Evolutionary conservation across 2,329 filamentous ascomycete species (phyloP).

Genomic region (Aaosphaeria pasadenensis): DNA sequence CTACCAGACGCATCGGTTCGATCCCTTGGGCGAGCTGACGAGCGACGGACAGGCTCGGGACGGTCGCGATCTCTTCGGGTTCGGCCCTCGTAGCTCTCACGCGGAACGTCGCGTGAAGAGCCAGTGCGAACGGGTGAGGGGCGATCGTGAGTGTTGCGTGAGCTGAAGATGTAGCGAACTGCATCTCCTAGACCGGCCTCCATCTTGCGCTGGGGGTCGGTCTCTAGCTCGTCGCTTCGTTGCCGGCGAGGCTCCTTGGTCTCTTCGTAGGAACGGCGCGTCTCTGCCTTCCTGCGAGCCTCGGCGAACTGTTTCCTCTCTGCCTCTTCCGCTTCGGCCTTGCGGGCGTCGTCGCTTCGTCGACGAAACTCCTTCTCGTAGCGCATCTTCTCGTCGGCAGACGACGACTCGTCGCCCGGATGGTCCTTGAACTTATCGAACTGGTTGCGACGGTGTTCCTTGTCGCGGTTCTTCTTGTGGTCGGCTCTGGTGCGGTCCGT

Average conservation of each 20-base stretch:
- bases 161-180: constrained; percentile 26
- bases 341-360: constrained; percentile 17
- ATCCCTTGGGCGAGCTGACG: constrained; percentile 33
- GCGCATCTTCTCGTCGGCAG: constrained; percentile 28
- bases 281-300: constrained; percentile 24
- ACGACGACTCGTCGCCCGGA: constrained; percentile 31
- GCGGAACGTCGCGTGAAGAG: constrained; percentile 30
- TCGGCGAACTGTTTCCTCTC: constrained; percentile 7
- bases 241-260: constrained; percentile 13
- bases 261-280: constrained; percentile 27
- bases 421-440: constrained; percentile 31
- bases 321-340: constrained; percentile 2
- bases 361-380: constrained; percentile 28
- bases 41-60: constrained; percentile 29
- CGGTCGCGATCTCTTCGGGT: constrained; percentile 17
- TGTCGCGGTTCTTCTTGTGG: constrained; percentile 37
- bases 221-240: constrained; percentile 9
- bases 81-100: constrained; percentile 18
- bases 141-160: constrained; percentile 21
- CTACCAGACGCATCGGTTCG: constrained; percentile 21
- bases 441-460: constrained; percentile 39
- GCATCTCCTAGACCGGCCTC: constrained; percentile 14
- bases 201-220: constrained; percentile 20
- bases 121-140: constrained; percentile 22
- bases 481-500: constrained; percentile 40